phyloP scores from a whole-genome alignment of 2,329 filamentous ascomycete species.

The Diplodia intermedia region DNA sequence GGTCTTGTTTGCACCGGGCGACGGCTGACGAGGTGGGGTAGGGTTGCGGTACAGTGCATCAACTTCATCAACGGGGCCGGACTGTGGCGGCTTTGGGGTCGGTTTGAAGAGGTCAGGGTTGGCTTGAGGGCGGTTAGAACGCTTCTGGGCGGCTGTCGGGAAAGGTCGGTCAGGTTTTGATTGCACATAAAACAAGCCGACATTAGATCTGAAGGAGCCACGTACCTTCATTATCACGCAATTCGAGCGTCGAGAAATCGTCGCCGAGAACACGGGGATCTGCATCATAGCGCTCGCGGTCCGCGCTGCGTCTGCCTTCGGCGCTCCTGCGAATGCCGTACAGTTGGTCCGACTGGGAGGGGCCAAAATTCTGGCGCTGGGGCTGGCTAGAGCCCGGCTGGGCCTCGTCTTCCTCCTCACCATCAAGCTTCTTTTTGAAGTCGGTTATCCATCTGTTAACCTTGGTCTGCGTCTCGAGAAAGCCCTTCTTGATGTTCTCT shows the following conservation, averaged over 20 bases:
- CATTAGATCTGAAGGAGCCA: not conserved
- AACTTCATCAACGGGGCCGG: constrained; percentile 78
- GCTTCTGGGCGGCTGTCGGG: constrained; percentile 58
- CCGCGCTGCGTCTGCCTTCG: constrained; percentile 70
- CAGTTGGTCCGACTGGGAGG: constrained; percentile 48
- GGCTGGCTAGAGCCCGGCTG: constrained; percentile 55
- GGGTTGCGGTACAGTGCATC: constrained; percentile 69
- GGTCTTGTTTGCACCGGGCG: constrained; percentile 60
- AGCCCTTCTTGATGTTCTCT: constrained; percentile 92
- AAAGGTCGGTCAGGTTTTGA: constrained; percentile 37
- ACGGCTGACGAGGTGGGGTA: constrained; percentile 41
- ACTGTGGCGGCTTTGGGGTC: constrained; percentile 61
- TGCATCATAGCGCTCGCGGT: constrained; percentile 91
- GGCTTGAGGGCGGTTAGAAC: constrained; percentile 69
- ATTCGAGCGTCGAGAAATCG: constrained; percentile 76
- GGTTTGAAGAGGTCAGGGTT: constrained; percentile 85
- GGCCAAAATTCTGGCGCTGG: constrained; percentile 48
- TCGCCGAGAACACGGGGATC: constrained; percentile 90
- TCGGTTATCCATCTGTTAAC: constrained; percentile 93
- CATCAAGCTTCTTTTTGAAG: constrained; percentile 91
- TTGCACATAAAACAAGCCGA: constrained; percentile 2
- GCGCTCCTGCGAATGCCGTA: constrained; percentile 49
- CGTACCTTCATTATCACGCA: constrained; percentile 66
- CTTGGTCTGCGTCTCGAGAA: constrained; percentile 89
- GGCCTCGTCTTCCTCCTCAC: constrained; percentile 74